Evolutionary conservation across 805 yeast species (phyloP).

Genomic region (Saccharomycopsis malanga): DNA sequence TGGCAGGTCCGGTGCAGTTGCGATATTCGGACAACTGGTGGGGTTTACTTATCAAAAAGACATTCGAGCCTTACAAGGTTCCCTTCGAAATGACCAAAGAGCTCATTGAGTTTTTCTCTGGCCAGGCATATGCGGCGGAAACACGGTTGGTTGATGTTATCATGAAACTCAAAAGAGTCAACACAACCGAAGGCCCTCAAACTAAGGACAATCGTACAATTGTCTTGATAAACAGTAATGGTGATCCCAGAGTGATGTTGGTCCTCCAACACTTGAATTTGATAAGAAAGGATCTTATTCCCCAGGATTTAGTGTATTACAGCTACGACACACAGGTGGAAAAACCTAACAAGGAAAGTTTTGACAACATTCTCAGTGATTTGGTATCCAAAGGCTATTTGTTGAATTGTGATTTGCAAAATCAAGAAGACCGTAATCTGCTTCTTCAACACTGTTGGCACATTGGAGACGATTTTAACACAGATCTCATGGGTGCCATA

Average conservation of each 20-base stretch:
- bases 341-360: slow-evolving; percentile 49
- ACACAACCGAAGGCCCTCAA: neutral
- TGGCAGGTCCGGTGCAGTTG: slow-evolving; percentile 10
- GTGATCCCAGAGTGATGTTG: slow-evolving; percentile 47
- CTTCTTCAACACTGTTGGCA: slow-evolving; percentile 44
- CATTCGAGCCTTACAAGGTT: slow-evolving; percentile 33
- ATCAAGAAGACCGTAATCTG: slow-evolving; percentile 16
- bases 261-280: slow-evolving; percentile 43
- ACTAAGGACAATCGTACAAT: slow-evolving; percentile 28
- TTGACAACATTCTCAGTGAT: slow-evolving; percentile 33
- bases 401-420: slow-evolving; percentile 13
- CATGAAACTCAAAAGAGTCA: slow-evolving; percentile 23
- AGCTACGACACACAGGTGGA: slow-evolving; percentile 50
- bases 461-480: slow-evolving; percentile 53
- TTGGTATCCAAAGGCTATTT: slow-evolving; percentile 24
- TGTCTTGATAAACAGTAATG: slow-evolving; percentile 49
- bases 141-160: slow-evolving; percentile 48
- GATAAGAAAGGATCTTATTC: slow-evolving; percentile 31
- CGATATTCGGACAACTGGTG: slow-evolving; percentile 44
- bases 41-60: slow-evolving; percentile 39
- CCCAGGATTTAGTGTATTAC: slow-evolving; percentile 35
- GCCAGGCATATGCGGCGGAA: slow-evolving; percentile 47
- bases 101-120: slow-evolving; percentile 42
- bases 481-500: slow-evolving; percentile 48
- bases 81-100: slow-evolving; percentile 37